phyloP scores from a whole-genome alignment of 192 early-diverging fungal species.

The Backusella liffmaniae region DNA sequence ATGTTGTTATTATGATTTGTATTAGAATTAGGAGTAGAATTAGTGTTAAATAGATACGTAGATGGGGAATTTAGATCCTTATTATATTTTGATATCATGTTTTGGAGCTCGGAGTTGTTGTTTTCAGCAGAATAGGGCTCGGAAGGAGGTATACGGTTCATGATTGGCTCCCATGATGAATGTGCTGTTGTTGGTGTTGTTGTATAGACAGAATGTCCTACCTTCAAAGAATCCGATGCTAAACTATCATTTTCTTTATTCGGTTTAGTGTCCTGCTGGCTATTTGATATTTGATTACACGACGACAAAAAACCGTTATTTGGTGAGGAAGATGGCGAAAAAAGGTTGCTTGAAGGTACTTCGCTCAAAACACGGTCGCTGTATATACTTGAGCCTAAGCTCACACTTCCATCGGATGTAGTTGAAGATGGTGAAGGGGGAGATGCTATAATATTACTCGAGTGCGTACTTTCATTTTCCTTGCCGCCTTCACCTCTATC shows the following conservation, averaged over 20 bases:
- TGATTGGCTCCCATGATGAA: slow-evolving; percentile 5
- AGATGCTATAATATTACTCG: slow-evolving; percentile 14
- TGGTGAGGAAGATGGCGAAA: slow-evolving; percentile 1
- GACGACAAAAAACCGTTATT: background rate
- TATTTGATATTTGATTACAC: background rate
- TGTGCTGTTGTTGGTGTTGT: background rate
- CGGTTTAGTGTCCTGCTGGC: background rate
- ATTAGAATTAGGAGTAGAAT: slow-evolving; percentile 3
- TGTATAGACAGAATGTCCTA: background rate
- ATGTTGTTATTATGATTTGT: background rate
- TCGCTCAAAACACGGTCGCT: background rate
- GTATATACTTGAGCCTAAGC: slow-evolving; percentile 5
- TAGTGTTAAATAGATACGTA: background rate
- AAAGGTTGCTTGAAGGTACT: background rate
- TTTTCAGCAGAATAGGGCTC: background rate
- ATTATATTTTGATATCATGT: slow-evolving; percentile 16
- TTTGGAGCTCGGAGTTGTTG: slow-evolving; percentile 6
- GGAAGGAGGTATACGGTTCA: background rate
- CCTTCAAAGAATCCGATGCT: background rate
- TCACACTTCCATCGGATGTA: slow-evolving; percentile 27
- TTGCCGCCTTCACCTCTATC: background rate
- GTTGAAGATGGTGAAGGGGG: slow-evolving; percentile 34
- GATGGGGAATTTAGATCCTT: background rate
- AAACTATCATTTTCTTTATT: background rate
- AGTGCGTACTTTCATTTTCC: background rate